Evolutionary conservation across 1,284 basidiomycete species (phyloP), one percentile per base, ranked within the genome.

Genomic region (Porodaedalea pini): DNA sequence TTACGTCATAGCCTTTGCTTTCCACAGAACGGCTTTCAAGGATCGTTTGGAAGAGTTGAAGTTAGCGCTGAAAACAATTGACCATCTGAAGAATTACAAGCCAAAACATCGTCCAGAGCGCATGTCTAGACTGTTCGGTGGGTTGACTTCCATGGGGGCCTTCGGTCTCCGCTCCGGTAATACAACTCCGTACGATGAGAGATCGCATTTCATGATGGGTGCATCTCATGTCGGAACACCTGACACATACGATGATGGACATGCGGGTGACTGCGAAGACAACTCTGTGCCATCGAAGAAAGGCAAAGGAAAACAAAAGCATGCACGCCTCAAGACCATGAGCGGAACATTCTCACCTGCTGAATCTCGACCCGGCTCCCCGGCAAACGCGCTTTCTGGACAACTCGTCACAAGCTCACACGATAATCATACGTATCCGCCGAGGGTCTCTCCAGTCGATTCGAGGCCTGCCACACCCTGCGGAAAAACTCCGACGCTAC

Each of bases 1-100:
- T 37, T 37, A 4, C 11, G 19, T 11, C 31, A 5, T 34, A 78
- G 86, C 86, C 0, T 86, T 86, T 63, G 75, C 79, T 23, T 92
- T 92, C 72, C 90, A 92, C 67, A 79, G 76, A 45, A 85, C 81
- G 6, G 90, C 90, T 11, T 92, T 85, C 67, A 80, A 79, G 61
- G 89, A 92, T 36, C 86, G 89, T 53, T 75, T 90, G 13, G 78
- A 82, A 8, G 71, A 75, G 19, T 76, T 90, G 2, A 73, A 75
- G 47, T 71, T 76, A 51, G 75, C 83, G 2, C 77, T 91, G 23
- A 69, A 70, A 19, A 81, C 82, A 34, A 80, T 92, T 57, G 89
- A 92, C 69, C 78, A 78, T 63, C 78, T 92, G 32, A 81, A 86
- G 40, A 73, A 80, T 58, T 86, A 88, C 69, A 81, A 81, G 37